These are phyloP conservation scores for Backusella mclennaniae DNA, from an alignment of 192 early-diverging fungal genomes.

Conservation along the genomic window DNA sequence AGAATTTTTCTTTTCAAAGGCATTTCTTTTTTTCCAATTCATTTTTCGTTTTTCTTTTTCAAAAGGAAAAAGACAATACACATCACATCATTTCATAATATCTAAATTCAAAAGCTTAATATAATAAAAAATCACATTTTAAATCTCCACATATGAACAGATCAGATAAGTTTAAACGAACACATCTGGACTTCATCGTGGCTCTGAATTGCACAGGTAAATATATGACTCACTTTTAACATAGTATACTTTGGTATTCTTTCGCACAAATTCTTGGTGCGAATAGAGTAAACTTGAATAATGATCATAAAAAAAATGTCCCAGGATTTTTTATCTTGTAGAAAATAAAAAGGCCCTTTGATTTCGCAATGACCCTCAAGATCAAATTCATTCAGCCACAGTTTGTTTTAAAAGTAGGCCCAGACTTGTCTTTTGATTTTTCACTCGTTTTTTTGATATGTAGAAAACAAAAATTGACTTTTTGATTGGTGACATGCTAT, in stretches of 20 bases:
- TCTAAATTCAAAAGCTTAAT: background rate
- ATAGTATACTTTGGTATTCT: too few relatives aligned
- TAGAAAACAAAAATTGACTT: background rate
- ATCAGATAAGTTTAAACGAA: background rate
- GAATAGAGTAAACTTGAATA: too few relatives aligned
- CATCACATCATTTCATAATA: background rate
- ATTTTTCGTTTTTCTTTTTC: background rate
- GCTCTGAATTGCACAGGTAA: background rate
- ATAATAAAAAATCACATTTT: background rate
- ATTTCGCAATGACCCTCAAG: too few relatives aligned
- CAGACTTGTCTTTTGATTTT: background rate
- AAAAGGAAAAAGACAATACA: background rate
- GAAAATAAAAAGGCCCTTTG: too few relatives aligned
- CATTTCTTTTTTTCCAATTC: background rate
- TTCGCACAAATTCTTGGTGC: too few relatives aligned
- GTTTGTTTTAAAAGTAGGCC: background rate
- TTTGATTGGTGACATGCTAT: background rate
- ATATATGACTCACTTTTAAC: too few relatives aligned
- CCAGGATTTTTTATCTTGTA: too few relatives aligned
- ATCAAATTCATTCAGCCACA: too few relatives aligned
- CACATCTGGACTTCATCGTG: background rate
- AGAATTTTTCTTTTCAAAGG: constrained; percentile 1
- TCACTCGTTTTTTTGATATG: background rate
- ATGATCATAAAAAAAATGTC: too few relatives aligned
- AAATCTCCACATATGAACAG: background rate